These are phyloP conservation scores for Sedum album DNA, from an alignment of 164 flowering plant genomes.

Conservation along the genomic window DNA sequence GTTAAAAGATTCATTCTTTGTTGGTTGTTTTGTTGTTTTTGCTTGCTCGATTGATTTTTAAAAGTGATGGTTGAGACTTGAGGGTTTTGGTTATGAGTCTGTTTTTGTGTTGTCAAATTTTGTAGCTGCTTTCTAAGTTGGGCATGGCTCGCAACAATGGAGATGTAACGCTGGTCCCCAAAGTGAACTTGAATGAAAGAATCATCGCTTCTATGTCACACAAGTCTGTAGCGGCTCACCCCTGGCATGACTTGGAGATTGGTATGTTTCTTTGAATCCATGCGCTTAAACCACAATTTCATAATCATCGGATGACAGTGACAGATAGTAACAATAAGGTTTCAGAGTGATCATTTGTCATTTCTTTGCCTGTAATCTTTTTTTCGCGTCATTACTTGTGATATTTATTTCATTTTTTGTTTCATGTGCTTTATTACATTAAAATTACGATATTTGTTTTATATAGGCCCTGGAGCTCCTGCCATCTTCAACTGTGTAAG, in stretches of 20 bases:
- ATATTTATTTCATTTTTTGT: neutral
- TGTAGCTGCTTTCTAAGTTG: constrained; percentile 12
- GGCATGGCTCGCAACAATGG: constrained; percentile 38
- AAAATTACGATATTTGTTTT: constrained; percentile 7
- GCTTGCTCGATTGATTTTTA: neutral
- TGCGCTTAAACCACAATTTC: neutral
- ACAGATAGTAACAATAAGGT: neutral
- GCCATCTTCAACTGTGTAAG: constrained; percentile 81
- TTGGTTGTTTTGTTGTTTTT: neutral
- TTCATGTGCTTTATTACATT: neutral
- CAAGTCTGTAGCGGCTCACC: constrained; percentile 90
- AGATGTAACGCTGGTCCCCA: constrained; percentile 20
- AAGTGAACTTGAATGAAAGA: constrained; percentile 55
- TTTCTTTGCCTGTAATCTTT: neutral
- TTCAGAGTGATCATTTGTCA: neutral
- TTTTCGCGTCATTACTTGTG: neutral
- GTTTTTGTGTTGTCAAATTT: neutral
- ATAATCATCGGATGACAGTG: neutral
- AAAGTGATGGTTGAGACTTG: too few species aligned
- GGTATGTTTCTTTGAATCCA: constrained; percentile 29
- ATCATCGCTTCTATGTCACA: constrained; percentile 72
- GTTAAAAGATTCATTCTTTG: neutral
- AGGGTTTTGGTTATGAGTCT: neutral
- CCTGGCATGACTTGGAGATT: constrained; percentile 94
- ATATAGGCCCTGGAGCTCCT: constrained; percentile 91